A percentile compares a stretch with the other conserved stretches of the same genome.
Evolutionary conservation across 2,329 filamentous ascomycete species (phyloP).

Genomic region (Huntiella decipiens): DNA sequence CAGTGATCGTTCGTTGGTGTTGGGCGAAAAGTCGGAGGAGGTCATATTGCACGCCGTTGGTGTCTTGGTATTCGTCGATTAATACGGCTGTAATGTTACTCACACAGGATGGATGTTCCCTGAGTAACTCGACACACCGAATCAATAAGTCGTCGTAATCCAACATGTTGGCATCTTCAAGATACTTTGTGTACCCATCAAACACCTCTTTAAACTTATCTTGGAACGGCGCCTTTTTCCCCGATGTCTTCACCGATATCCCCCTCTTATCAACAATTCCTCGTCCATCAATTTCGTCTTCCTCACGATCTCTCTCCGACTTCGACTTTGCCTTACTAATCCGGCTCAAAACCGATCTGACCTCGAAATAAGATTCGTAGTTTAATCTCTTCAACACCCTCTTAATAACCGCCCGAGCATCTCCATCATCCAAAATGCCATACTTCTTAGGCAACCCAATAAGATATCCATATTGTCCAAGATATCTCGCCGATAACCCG

Average conservation of each 20-base stretch:
- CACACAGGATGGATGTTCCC: constrained; percentile 56
- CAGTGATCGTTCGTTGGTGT: constrained; percentile 56
- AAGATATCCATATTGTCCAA: constrained; percentile 63
- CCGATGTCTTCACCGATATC: constrained; percentile 15
- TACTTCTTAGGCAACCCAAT: constrained; percentile 73
- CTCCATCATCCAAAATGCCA: constrained; percentile 71
- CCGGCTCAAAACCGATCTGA: constrained; percentile 48
- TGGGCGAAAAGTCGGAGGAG: constrained; percentile 78
- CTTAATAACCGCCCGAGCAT: constrained; percentile 61
- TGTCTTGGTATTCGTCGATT: constrained; percentile 96
- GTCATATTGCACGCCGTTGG: constrained; percentile 86
- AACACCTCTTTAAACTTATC: constrained; percentile 51
- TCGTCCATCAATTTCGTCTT: constrained; percentile 1
- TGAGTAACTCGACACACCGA: constrained; percentile 62
- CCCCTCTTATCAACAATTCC: constrained; percentile 6
- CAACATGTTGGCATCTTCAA: constrained; percentile 60
- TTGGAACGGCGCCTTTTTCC: constrained; percentile 19
- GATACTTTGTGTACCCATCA: constrained; percentile 56
- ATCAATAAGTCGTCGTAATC: constrained; percentile 90
- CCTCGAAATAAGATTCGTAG: constrained; percentile 40
- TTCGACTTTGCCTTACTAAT: constrained; percentile 54
- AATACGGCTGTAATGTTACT: constrained; percentile 78
- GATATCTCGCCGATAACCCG: constrained; percentile 71
- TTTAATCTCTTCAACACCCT: constrained; percentile 63
- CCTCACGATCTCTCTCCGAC: constrained; percentile 6